Base-by-base conservation (phyloP, 2,329 filamentous ascomycete species). In the Lomentospora prolificans region DNA sequence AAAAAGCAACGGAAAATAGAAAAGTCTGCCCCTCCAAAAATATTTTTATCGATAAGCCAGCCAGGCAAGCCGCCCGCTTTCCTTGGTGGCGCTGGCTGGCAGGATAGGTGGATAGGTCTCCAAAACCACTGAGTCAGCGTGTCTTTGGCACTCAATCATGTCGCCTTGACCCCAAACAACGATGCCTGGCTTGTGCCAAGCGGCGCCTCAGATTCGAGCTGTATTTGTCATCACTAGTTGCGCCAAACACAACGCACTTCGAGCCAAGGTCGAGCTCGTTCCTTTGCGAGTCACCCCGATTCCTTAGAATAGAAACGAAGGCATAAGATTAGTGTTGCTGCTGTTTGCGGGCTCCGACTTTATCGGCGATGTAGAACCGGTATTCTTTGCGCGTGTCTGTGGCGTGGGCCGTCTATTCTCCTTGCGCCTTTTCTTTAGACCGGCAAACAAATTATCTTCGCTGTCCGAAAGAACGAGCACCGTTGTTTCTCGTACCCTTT, bases 401-500 rank as follows among this genome's bases (percentile, higher is more conserved):
- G 9, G 31, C 17, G n/a, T 53, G 36, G 44, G 27, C 30, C 39
- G 31, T 14, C 48, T 53, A 10, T 31, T 41, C 36, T 57, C 25
- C 28, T 36, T 27, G 22, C 55, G 36, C 24, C 28, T 53, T 27
- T 28, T 50, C 4, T 28, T 39, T n/a, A 57, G 14, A 14, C 50
- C 46, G 5, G 54, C 54, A 22, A 57, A 57, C 12, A 58, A 51
- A 46, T 64, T 62, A 9, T 61, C 59, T 19, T 57, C 58, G 39
- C 61, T 60, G 6, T 62, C 64, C 7, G 57, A 58, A 36, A 51
- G 39, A 50, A 50, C n/a, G 12, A 48, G 5, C 5, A 22, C 4
- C 14, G 44, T 22, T 12, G 44, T 48, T 22, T 4, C 12, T 25
- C 10, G 19, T 19, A 12, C 22, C 44, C 12, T 22, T 39, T 44